Base-by-base conservation (phyloP, 2,329 filamentous ascomycete genomes). In the Ilyonectria mors-panacis region DNA sequence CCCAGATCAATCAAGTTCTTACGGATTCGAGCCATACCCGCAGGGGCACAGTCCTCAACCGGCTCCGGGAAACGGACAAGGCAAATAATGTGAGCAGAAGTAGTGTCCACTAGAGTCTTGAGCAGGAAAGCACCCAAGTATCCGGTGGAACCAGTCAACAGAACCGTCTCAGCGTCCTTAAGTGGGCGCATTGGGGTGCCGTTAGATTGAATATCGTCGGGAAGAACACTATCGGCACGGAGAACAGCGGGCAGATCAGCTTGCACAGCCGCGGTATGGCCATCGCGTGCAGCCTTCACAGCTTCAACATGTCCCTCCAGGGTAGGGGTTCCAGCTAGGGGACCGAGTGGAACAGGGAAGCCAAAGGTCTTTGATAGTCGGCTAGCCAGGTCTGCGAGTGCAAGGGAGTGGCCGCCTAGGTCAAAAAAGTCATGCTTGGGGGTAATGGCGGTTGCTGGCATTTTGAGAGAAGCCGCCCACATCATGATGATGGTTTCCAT, bases 391-490 rank as follows among this genome's bases (percentile, higher is more conserved):
- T 94, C 91, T 0, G 93, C 93, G n/a, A 95, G 87, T 2, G 90
- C 89, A 59, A 95, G 82, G 0, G 92, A 94, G 79, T 95, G 93
- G 0, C 93, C 93, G 39, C 93, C 93, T 2, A 95, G 83, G 67
- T 95, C 93, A 77, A 95, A 95, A 80, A 95, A 95, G 78, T 91
- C 92, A 77, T 94, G 91, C 68, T 93, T 90, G 2, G 84, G 87
- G 76, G 91, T 92, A 26, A 95, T 88, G 21, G 87, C 84, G 45
- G 81, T 85, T 10, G 85, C 81, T 0, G 91, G 86, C n/a, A 92
- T 87, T 68, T 91, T 90, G 15, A 95, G 84, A 28, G 90, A 88
- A 2, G 88, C 85, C 2, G 92, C 91, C 93, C 93, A 95, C 60
- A 92, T 85, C 71, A 91, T 88, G 15, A 91, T 88, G 39, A 95